Evolutionary conservation across 768 basidiomycete species (phyloP).

Genomic region (Suillus weaverae): DNA sequence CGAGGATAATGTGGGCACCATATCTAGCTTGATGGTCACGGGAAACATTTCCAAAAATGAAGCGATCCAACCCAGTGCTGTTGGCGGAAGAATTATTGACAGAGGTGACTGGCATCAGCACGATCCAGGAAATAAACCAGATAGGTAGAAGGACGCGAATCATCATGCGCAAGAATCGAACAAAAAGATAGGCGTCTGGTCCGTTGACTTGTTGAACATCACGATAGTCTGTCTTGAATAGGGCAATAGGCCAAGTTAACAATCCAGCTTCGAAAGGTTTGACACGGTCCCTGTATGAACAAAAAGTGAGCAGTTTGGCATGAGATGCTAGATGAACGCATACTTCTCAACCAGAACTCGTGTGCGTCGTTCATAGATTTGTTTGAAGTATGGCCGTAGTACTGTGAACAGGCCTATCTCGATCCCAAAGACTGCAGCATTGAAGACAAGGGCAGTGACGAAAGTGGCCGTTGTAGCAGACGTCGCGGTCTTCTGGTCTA

Average conservation of each 20-base stretch:
- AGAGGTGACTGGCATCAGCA: conserved; percentile 76
- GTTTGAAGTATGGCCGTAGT: conserved; percentile 79
- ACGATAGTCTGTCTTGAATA: conserved; percentile 62
- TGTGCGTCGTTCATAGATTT: conserved; percentile 87
- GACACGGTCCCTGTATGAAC: conserved; percentile 52
- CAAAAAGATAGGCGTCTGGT: conserved; percentile 90
- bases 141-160: conserved; percentile 81
- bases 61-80: conserved; percentile 60
- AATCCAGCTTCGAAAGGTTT: conserved; percentile 48
- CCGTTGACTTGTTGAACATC: conserved; percentile 71
- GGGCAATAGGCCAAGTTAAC: conserved; percentile 65
- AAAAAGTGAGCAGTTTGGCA: conserved; percentile 3
- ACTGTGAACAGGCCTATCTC: conserved; percentile 82
- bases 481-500: conserved; percentile 35
- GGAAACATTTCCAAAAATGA: conserved; percentile 81
- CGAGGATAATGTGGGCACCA: conserved; percentile 76
- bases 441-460: conserved; percentile 82
- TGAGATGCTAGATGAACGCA: conserved; percentile 19
- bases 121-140: conserved; percentile 86
- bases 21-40: conserved; percentile 53
- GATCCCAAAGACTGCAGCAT: conserved; percentile 65
- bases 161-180: conserved; percentile 88
- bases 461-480: conserved; percentile 78
- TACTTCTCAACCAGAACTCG: conserved; percentile 52
- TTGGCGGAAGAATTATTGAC: conserved; percentile 48